Evolutionary conservation across 208 protist species (phyloP).

Genomic region (Leishmania braziliensis): DNA sequence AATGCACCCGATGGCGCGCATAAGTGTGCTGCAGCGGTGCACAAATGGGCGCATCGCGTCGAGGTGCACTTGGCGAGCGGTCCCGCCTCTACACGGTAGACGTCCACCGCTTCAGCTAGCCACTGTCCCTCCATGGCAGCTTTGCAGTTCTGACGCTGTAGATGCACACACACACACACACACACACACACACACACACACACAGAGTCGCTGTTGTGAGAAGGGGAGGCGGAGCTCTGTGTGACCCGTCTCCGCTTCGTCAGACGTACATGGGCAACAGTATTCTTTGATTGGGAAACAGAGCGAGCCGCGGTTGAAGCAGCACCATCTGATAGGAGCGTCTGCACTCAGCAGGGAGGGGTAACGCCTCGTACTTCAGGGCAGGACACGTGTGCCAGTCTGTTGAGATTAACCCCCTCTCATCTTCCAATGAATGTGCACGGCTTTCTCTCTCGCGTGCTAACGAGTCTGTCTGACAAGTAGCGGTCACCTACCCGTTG

Average conservation of each 20-base stretch:
- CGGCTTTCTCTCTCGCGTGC: neutral
- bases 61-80: neutral
- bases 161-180: conserved; percentile 12
- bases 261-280: neutral
- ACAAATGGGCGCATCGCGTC: conserved; percentile 1
- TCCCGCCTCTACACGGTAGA: neutral
- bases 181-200: neutral
- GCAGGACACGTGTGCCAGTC: neutral
- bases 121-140: neutral
- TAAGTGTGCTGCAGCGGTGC: neutral
- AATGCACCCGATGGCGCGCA: neutral
- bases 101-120: neutral
- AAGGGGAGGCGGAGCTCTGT: neutral
- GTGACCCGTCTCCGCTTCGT: neutral
- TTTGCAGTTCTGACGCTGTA: neutral
- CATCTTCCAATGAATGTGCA: neutral
- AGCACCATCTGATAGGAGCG: neutral
- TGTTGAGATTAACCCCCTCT: neutral
- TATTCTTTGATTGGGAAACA: neutral
- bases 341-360: neutral
- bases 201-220: neutral
- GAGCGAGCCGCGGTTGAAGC: neutral
- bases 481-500: neutral
- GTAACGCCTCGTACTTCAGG: neutral
- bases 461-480: neutral